Percentiles rank a stretch among this genome's conserved stretches.
Conservation (phyloP, 352 stramenopile species). For the Phytophthora parvispora region DNA sequence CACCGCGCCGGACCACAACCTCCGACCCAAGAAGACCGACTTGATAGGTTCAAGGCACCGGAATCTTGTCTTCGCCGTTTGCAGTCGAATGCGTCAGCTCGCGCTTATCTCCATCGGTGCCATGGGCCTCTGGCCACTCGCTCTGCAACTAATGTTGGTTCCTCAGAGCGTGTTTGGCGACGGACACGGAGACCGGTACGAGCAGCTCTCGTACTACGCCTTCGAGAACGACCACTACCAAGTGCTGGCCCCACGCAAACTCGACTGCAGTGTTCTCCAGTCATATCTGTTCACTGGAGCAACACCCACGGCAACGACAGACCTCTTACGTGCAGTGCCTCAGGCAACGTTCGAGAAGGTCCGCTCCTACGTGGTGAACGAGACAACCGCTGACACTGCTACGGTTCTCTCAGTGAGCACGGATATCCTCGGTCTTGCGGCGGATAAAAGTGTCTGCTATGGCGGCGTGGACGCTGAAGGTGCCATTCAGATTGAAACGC, state of each 20-base stretch:
- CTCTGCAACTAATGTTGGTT: constrained; percentile 35
- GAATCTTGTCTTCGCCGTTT: constrained; percentile 9
- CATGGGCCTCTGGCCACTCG: constrained; percentile 49
- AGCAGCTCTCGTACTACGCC: constrained; percentile 40
- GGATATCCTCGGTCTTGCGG: constrained; percentile 33
- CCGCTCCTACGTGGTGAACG: constrained; percentile 34
- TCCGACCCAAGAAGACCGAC: constrained; percentile 7
- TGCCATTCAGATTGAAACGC: constrained; percentile 40
- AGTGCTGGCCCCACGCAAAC: constrained; percentile 27
- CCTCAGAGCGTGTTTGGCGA: constrained; percentile 52
- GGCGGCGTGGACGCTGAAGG: constrained; percentile 44
- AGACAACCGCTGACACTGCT: constrained; percentile 15
- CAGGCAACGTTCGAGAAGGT: constrained; percentile 25
- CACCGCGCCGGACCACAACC: neutral
- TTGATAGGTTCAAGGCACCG: constrained; percentile 1
- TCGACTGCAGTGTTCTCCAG: constrained; percentile 39
- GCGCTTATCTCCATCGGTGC: constrained; percentile 40
- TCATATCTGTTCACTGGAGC: constrained; percentile 15
- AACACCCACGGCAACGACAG: constrained; percentile 11
- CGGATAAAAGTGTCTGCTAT: constrained; percentile 36
- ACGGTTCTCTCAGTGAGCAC: constrained; percentile 23
- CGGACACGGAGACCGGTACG: constrained; percentile 53
- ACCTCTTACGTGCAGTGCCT: constrained; percentile 35
- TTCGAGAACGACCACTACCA: constrained; percentile 54
- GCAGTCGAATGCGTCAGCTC: constrained; percentile 27